A percentile compares a stretch with the other conserved stretches of the same genome.
phyloP scores from a whole-genome alignment of 257 asterid genomes.

The Ophiorrhiza pumila region DNA sequence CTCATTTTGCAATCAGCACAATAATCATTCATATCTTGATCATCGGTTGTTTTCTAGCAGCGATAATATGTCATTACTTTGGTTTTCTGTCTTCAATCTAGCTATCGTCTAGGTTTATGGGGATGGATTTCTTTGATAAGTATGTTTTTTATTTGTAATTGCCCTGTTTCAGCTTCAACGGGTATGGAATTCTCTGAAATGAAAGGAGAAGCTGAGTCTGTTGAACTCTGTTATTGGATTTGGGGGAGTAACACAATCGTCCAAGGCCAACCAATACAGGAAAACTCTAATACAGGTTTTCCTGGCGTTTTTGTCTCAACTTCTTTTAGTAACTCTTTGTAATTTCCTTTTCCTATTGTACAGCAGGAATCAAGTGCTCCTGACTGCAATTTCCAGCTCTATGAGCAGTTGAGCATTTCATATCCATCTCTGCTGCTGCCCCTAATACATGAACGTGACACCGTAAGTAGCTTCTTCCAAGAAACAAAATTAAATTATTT shows the following conservation, averaged over 20 bases:
- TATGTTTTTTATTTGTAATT: neutral
- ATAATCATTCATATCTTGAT: no score
- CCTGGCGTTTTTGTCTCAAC: no score
- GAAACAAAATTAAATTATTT: no score
- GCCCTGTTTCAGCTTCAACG: conserved; percentile 60
- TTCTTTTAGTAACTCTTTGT: no score
- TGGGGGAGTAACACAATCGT: no score
- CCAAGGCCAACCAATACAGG: no score
- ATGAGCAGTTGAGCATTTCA: conserved; percentile 63
- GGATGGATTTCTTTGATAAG: neutral
- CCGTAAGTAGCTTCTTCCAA: conserved; percentile 52
- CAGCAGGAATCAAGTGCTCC: conserved; percentile 41
- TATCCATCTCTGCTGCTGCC: conserved; percentile 80
- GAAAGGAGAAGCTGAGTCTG: no score
- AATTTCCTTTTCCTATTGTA: neutral
- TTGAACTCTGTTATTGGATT: no score
- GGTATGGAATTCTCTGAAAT: conserved; percentile 70
- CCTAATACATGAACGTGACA: conserved; percentile 77
- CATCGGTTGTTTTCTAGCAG: no score
- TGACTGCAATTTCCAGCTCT: conserved; percentile 52
- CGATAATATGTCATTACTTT: no score
- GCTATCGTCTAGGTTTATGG: neutral
- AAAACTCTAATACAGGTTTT: no score
- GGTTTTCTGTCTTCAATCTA: no score
- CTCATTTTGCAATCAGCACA: neutral